Evolutionary conservation across 305 asterid species (phyloP).

Genomic region (Ajuga reptans): DNA sequence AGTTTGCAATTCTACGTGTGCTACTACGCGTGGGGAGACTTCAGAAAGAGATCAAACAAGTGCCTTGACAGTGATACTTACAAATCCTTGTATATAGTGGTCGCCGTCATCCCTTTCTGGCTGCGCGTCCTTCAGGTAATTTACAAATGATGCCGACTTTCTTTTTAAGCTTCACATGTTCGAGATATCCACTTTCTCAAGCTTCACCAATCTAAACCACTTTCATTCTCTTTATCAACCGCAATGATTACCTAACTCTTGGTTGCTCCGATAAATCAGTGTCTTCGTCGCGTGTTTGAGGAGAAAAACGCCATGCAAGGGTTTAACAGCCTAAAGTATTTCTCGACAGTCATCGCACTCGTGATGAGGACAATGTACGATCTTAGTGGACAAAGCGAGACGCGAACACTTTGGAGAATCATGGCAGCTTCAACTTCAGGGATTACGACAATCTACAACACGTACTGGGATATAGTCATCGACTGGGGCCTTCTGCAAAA

Average conservation of each 20-base stretch:
- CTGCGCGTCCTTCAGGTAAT: conserved; percentile 61
- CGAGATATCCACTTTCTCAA: too few species aligned
- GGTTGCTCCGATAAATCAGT: conserved; percentile 26
- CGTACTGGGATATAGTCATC: conserved; percentile 70
- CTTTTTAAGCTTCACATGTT: too few species aligned
- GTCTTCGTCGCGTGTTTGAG: conserved; percentile 55
- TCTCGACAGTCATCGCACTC: conserved; percentile 63
- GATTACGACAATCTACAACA: conserved; percentile 45
- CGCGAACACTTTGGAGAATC: conserved; percentile 26
- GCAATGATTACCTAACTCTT: neutral
- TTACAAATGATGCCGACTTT: too few species aligned
- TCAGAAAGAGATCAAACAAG: conserved; percentile 36
- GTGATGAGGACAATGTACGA: conserved; percentile 45
- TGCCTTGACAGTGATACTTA: conserved; percentile 33
- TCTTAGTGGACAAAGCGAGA: conserved; percentile 18
- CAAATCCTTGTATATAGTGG: conserved; percentile 27
- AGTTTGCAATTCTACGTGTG: conserved; percentile 58
- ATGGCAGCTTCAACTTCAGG: conserved; percentile 56
- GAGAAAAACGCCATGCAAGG: conserved; percentile 44
- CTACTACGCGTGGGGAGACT: conserved; percentile 77
- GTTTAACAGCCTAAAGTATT: conserved; percentile 48
- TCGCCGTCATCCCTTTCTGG: conserved; percentile 67
- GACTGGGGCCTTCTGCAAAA: conserved; percentile 68
- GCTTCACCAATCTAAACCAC: too few species aligned
- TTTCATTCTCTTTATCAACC: too few species aligned